A percentile compares a stretch with the other conserved stretches of the same genome.
Conservation (phyloP, 1,284 basidiomycete species). For the Xerocomus cyaneibrunnescens region DNA sequence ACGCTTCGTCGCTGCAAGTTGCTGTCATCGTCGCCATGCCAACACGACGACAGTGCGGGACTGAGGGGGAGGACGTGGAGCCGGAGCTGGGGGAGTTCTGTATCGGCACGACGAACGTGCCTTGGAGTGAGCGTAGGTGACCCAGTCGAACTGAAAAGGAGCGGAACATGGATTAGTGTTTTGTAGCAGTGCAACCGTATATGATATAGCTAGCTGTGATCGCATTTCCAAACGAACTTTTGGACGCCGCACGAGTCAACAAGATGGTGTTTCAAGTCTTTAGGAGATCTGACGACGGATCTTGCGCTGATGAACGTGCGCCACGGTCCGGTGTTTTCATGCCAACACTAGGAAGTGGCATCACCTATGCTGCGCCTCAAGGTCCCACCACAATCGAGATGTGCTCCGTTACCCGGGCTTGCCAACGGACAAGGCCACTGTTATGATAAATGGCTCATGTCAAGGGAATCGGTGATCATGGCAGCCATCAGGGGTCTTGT, state of each 20-base stretch:
- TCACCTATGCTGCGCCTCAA: neutral
- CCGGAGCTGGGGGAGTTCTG: slow-evolving; percentile 28
- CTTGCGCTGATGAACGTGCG: no score
- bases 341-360: neutral
- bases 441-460: no score
- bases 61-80: neutral
- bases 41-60: slow-evolving; percentile 16
- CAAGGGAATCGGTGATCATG: no score
- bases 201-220: neutral
- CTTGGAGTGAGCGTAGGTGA: slow-evolving; percentile 15
- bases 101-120: slow-evolving; percentile 26
- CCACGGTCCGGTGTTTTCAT: no score
- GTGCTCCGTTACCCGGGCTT: no score
- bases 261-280: neutral
- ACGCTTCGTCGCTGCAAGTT: slow-evolving; percentile 35
- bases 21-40: slow-evolving; percentile 47
- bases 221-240: neutral
- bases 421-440: no score
- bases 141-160: neutral
- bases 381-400: no score
- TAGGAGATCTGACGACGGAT: no score
- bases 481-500: no score
- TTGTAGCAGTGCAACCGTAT: neutral
- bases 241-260: neutral
- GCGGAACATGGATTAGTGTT: neutral